phyloP scores from a whole-genome alignment of 1,139 yeast genomes.

The Lodderomyces pseudojiufengensis region DNA sequence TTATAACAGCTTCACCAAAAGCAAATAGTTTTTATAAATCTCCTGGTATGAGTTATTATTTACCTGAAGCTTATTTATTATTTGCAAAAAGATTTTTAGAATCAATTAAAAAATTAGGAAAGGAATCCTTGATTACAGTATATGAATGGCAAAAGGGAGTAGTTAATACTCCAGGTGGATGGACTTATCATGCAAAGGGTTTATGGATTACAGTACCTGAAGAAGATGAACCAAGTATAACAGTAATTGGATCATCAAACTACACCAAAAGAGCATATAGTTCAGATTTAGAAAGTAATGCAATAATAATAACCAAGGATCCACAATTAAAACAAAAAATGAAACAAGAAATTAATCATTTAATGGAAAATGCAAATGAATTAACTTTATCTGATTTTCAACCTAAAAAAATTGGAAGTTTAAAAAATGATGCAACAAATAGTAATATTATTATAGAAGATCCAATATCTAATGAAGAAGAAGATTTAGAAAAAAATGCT shows the following conservation, averaged over 20 bases:
- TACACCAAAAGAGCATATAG: conserved; percentile 88
- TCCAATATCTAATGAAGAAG: not conserved
- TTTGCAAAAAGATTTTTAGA: conserved; percentile 68
- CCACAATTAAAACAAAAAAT: conserved; percentile 52
- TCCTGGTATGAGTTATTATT: conserved; percentile 71
- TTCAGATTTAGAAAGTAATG: conserved; percentile 85
- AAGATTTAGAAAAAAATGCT: conserved; percentile 16
- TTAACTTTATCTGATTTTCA: conserved; percentile 59
- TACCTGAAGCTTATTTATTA: conserved; percentile 85
- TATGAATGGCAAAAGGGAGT: conserved; percentile 86
- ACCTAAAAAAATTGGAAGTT: conserved; percentile 29
- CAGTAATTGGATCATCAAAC: conserved; percentile 89
- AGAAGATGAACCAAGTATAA: conserved; percentile 59
- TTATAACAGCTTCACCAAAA: conserved; percentile 86
- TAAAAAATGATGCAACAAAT: conserved; percentile 12
- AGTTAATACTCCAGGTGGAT: conserved; percentile 78
- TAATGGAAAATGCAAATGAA: conserved; percentile 49
- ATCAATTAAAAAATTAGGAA: conserved; percentile 45
- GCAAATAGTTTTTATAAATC: conserved; percentile 93
- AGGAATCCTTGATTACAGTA: conserved; percentile 48
- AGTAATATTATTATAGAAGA: conserved; percentile 9
- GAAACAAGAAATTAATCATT: conserved; percentile 60
- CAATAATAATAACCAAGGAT: conserved; percentile 71
- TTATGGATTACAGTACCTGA: conserved; percentile 74
- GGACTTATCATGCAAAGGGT: conserved; percentile 99